Percentiles rank a stretch among this genome's conserved stretches.
phyloP scores from a whole-genome alignment of 176 grass and related monocot species.

The Calamus simplicifolius region DNA sequence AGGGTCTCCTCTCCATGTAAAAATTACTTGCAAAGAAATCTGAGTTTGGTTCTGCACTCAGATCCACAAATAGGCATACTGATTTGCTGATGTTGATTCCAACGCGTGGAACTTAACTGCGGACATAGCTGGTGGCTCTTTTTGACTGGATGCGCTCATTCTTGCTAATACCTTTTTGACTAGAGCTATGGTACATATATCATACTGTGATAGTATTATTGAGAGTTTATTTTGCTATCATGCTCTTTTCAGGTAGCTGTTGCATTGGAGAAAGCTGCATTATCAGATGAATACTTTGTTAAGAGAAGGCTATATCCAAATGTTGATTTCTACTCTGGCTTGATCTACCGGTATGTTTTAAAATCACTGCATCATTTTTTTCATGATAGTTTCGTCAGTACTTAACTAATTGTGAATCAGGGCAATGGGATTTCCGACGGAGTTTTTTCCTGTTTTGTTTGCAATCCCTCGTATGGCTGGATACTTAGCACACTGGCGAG shows the following conservation, averaged over 20 bases:
- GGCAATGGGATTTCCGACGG: conserved; percentile 94
- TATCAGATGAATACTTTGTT: conserved; percentile 92
- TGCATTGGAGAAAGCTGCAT: conserved; percentile 90
- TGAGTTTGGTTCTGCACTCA: too few relatives aligned
- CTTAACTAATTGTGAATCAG: conserved; percentile 34
- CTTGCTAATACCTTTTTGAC: too few relatives aligned
- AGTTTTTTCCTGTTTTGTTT: conserved; percentile 92
- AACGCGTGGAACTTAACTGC: too few relatives aligned
- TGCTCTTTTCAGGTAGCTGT: conserved; percentile 37
- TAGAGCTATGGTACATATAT: too few relatives aligned
- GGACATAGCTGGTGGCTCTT: too few relatives aligned
- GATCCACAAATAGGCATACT: too few relatives aligned
- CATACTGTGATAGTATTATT: too few relatives aligned
- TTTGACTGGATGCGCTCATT: too few relatives aligned
- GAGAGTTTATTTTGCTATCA: too few relatives aligned
- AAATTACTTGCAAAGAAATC: too few relatives aligned
- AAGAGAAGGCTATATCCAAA: conserved; percentile 98
- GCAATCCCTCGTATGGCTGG: conserved; percentile 97
- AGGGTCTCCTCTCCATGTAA: too few relatives aligned
- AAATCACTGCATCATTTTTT: not conserved
- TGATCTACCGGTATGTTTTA: conserved; percentile 78
- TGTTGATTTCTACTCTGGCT: conserved; percentile 96
- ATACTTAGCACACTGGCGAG: conserved; percentile 88
- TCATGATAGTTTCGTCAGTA: not conserved
- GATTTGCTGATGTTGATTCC: too few relatives aligned